Evolutionary conservation across 2,329 filamentous ascomycete species (phyloP).

Genomic region (Fusarium ramigenum): DNA sequence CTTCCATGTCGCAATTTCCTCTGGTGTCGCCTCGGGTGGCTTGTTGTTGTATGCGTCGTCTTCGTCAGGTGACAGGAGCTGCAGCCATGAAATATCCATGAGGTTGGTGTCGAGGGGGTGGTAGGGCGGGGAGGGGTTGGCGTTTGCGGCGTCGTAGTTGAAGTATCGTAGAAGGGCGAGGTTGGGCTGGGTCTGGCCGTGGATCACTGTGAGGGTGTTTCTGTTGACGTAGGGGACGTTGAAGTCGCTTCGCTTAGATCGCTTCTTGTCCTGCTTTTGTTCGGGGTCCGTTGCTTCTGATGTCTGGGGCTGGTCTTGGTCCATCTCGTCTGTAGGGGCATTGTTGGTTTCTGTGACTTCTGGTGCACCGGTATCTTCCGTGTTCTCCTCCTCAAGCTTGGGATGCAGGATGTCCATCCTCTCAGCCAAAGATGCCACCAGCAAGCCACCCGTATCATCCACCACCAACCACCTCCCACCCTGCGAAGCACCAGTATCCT

Average conservation of each 20-base stretch:
- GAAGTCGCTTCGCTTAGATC: slow-evolving; percentile 56
- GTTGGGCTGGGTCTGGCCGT: slow-evolving; percentile 87
- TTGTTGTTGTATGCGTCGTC: slow-evolving; percentile 78
- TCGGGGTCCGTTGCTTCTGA: slow-evolving; percentile 8
- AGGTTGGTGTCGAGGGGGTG: slow-evolving; percentile 88
- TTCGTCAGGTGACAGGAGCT: slow-evolving; percentile 79
- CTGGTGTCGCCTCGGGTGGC: slow-evolving; percentile 66
- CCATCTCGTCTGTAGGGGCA: neutral
- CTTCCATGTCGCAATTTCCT: slow-evolving; percentile 76
- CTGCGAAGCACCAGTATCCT: slow-evolving; percentile 41
- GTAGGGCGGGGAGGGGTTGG: slow-evolving; percentile 63
- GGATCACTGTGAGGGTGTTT: slow-evolving; percentile 84
- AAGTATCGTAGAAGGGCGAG: slow-evolving; percentile 90
- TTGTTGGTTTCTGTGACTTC: neutral
- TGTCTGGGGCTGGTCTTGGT: slow-evolving; percentile 14
- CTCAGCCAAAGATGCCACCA: slow-evolving; percentile 87
- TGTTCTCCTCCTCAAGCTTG: slow-evolving; percentile 43
- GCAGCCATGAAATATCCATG: slow-evolving; percentile 88
- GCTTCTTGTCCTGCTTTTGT: slow-evolving; percentile 39
- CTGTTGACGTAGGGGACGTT: slow-evolving; percentile 72
- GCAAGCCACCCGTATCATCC: slow-evolving; percentile 85
- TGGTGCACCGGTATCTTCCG: slow-evolving; percentile 4
- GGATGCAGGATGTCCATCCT: slow-evolving; percentile 82
- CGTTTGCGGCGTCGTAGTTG: slow-evolving; percentile 77
- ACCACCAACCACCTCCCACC: slow-evolving; percentile 78